Base-by-base conservation (phyloP, 768 basidiomycete genomes). In the Suillus ampliporus region DNA sequence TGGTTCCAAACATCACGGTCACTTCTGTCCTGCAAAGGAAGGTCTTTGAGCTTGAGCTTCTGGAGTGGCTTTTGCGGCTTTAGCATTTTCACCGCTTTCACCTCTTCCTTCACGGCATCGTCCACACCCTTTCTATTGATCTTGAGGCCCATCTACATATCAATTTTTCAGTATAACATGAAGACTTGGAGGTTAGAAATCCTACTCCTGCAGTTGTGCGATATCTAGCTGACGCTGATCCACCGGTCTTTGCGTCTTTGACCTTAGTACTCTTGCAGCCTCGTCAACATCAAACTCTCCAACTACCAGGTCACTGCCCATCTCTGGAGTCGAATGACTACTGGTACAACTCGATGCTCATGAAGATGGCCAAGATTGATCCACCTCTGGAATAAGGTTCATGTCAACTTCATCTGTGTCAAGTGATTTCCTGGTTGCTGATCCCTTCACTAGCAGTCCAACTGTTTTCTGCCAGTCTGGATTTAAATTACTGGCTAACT, bases 241-340 rank as follows among this genome's bases (percentile, higher is more conserved):
- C 37, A 38, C 21, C 17, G 2, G 9, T 26, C 15, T 38, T 57
- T 0, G 11, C 1, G 2, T 26, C 28, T 26, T 57, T 57, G 4
- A 47, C 31, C 43, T 43, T 43, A 57, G n/a, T 15, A 11, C 31
- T 26, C 21, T 57, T 57, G 14, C 43, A 8, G 38, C 1, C 56
- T 57, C 38, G 3, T 57, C 56, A 19, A 38, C 4, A 23, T 57
- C 37, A 57, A 57, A 57, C 56, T 38, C 41, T 38, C 56, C 56
- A 14, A 37, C 56, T 3, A 57, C 56, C 9, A 41, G 37, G 14
- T 57, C 35, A 26, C 41, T 41, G 21, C 56, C 40, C 15, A 3
- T 23, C 1, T 37, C 56, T 38, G 15, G 23, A 1, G n/a, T 57
- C 2, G 11, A 46, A 46, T 3, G 44, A 4, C 21, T 46, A 46